Conservation (phyloP, 1,284 basidiomycete genomes). For the Meira nashicola region DNA sequence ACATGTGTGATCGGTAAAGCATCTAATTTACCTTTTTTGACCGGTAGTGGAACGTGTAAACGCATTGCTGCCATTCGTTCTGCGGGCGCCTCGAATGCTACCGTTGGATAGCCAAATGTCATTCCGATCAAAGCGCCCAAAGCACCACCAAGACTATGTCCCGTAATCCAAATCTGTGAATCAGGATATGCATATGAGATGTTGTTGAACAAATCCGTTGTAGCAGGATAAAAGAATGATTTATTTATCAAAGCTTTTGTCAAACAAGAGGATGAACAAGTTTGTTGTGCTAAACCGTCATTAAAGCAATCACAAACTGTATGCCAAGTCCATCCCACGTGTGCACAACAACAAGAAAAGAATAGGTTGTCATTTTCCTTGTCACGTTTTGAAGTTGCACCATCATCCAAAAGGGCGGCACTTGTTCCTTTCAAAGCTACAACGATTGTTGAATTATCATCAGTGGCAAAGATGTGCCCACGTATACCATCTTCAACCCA, state of each 20-base stretch:
- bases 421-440: conserved; percentile 93
- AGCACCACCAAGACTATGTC: conserved; percentile 84
- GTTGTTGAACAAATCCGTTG: conserved; percentile 59
- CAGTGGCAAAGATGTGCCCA: conserved; percentile 66
- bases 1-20: conserved; percentile 61
- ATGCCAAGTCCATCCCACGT: conserved; percentile 89
- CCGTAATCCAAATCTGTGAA: conserved; percentile 85
- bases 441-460: conserved; percentile 71
- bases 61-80: conserved; percentile 78
- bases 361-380: conserved; percentile 93
- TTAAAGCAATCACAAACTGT: conserved; percentile 85
- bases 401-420: conserved; percentile 67
- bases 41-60: conserved; percentile 74
- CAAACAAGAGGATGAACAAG: conserved; percentile 75
- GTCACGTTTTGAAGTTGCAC: conserved; percentile 82
- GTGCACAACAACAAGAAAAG: conserved; percentile 96
- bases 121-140: conserved; percentile 78
- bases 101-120: conserved; percentile 85
- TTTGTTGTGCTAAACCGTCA: conserved; percentile 43
- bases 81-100: conserved; percentile 86
- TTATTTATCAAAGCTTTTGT: conserved; percentile 75
- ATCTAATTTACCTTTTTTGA: conserved; percentile 28
- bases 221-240: conserved; percentile 85
- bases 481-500: conserved; percentile 89
- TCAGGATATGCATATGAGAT: conserved; percentile 87